Evolutionary conservation across 2,329 filamentous ascomycete species (phyloP), one percentile per base, ranked within the genome.

Genomic region (Oidium heveae): DNA sequence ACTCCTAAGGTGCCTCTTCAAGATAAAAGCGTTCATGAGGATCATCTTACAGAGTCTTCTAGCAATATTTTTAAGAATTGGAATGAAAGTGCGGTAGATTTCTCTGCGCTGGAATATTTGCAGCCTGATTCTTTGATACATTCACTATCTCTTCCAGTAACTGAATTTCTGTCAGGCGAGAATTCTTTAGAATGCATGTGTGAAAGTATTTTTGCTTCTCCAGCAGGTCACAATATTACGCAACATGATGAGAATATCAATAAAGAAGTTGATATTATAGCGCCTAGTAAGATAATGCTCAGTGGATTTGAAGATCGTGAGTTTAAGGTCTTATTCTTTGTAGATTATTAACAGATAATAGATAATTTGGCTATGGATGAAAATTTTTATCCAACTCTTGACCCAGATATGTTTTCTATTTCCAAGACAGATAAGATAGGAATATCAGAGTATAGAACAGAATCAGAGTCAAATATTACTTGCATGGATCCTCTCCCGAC

Each of bases 61-160:
- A 54, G 55, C 36, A 18, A 56, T 41, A 55, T 58, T 20, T 61
- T 63, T 24, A 56, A 36, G 24, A 52, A 56, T 47, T 64, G 64
- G 62, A 59, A 58, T 66, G 68, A 56, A 66, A 64, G 50, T 61
- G 69, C 61, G 22, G 54, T 60, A 55, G 71, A 74, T 57, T 59
- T 70, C 16, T 67, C 70, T 28, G 74, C 74, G 72, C 68, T 69
- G 5, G 72, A 73, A 57, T 71, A 71, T 61, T 59, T 61, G 22
- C 63, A 58, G 22, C 57, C 60, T 13, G 63, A 58, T 24, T 57
- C 61, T 16, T 58, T 57, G 20, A 62, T 58, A 10, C 58, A 58
- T 28, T 43, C 57, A n/a, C 69, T 66, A 33, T 69, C 64, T 51
- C 67, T 66, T 10, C 61, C 63, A 37, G 59, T 62, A 32, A 55